A percentile compares a stretch with the other conserved stretches of the same genome.
phyloP scores from a whole-genome alignment of 2,329 filamentous ascomycete species.

The Cercospora sesami region DNA sequence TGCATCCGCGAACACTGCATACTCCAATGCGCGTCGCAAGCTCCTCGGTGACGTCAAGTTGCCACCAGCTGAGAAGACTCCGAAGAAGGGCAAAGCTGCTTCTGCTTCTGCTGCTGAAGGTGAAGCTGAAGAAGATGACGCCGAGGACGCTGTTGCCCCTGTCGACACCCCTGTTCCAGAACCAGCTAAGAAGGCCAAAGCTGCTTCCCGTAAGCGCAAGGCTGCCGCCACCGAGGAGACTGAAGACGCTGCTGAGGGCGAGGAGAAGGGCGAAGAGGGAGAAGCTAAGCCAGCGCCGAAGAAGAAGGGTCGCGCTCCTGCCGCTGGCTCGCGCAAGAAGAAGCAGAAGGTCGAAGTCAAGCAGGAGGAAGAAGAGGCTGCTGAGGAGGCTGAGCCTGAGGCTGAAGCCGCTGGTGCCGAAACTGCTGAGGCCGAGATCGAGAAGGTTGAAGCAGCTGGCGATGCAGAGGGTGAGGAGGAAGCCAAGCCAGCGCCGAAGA shows the following conservation, averaged over 20 bases:
- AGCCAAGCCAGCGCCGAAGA: slow-evolving; percentile 1
- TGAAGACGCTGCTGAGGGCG: slow-evolving; percentile 9
- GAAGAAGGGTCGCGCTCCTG: slow-evolving; percentile 4
- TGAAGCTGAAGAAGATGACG: slow-evolving; percentile 1
- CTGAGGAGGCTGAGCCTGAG: background rate
- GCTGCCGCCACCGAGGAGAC: background rate
- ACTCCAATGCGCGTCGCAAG: slow-evolving; percentile 67
- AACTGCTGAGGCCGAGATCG: background rate
- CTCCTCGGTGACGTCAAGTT: slow-evolving; percentile 61
- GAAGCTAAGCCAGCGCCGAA: slow-evolving; percentile 2
- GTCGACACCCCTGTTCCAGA: background rate
- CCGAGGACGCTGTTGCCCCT: background rate
- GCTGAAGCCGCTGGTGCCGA: background rate
- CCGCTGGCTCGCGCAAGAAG: background rate
- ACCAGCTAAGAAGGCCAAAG: slow-evolving; percentile 3
- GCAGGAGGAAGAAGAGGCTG: background rate
- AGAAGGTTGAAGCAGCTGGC: no score
- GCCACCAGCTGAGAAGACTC: slow-evolving; percentile 7
- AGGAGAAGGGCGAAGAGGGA: slow-evolving; percentile 8
- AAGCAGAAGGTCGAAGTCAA: slow-evolving; percentile 10
- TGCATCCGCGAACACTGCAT: slow-evolving; percentile 26
- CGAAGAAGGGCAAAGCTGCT: background rate
- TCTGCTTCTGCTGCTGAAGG: background rate
- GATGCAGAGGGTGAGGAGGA: slow-evolving; percentile 10
- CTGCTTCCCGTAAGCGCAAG: slow-evolving; percentile 1